Percentiles rank a stretch among this genome's conserved stretches.
These are phyloP conservation scores for Phytophthora colocasiae DNA, from an alignment of 352 stramenopile genomes.

Conservation along the genomic window DNA sequence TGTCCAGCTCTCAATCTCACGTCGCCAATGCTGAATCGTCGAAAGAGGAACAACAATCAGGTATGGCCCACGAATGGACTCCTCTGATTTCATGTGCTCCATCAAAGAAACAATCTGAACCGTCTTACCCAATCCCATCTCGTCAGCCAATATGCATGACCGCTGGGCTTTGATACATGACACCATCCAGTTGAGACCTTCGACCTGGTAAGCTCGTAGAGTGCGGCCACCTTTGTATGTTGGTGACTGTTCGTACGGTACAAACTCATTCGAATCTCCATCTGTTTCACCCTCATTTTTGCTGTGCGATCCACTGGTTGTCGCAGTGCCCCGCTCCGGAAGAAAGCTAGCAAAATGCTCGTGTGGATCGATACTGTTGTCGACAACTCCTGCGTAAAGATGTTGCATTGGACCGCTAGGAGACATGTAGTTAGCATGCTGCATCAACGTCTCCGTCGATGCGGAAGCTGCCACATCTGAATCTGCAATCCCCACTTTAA, in stretches of 20 bases:
- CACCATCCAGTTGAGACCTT: slow-evolving; percentile 92
- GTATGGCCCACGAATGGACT: slow-evolving; percentile 85
- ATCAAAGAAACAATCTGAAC: slow-evolving; percentile 96
- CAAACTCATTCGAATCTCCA: slow-evolving; percentile 69
- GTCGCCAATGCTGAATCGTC: slow-evolving; percentile 89
- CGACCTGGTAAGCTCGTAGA: slow-evolving; percentile 84
- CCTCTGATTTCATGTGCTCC: slow-evolving; percentile 86
- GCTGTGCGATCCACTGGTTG: slow-evolving; percentile 1
- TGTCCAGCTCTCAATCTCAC: slow-evolving; percentile 93
- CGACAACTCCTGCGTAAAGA: slow-evolving; percentile 86
- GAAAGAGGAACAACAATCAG: slow-evolving; percentile 89
- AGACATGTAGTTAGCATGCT: slow-evolving; percentile 70
- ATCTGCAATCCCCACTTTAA: slow-evolving; percentile 64
- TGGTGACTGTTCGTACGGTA: slow-evolving; percentile 90
- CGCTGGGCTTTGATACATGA: slow-evolving; percentile 88
- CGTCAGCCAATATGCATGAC: slow-evolving; percentile 90
- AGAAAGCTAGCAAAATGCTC: slow-evolving; percentile 91
- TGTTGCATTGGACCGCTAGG: slow-evolving; percentile 89
- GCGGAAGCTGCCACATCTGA: slow-evolving; percentile 37
- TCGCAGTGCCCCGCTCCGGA: slow-evolving; percentile 40
- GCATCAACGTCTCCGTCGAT: slow-evolving; percentile 43
- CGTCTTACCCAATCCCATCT: slow-evolving; percentile 95
- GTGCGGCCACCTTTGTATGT: slow-evolving; percentile 89
- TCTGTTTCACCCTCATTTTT: slow-evolving; percentile 21
- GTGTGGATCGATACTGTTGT: slow-evolving; percentile 91